Evolutionary conservation across 2,329 filamentous ascomycete species (phyloP).

Genomic region (Hypoxylon rubiginosum): DNA sequence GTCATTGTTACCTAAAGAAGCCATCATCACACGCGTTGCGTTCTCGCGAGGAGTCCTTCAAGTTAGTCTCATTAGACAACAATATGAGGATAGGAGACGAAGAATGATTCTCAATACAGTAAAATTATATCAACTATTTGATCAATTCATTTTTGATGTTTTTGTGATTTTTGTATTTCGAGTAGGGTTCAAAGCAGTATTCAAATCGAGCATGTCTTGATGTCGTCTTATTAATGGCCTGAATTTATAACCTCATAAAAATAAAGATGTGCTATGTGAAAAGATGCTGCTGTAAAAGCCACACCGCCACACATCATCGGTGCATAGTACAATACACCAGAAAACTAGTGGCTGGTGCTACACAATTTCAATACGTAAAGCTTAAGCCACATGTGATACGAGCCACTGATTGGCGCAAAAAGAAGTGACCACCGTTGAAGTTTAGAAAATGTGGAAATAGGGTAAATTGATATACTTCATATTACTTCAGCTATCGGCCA

Average conservation of each 20-base stretch:
- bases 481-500: background rate
- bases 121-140: background rate
- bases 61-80: conserved; percentile 13
- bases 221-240: background rate
- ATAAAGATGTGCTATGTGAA: background rate
- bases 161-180: background rate
- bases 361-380: background rate
- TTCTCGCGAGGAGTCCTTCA: conserved; percentile 20
- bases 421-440: conserved; percentile 43
- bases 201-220: background rate
- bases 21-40: conserved; percentile 30
- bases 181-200: background rate
- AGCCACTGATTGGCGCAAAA: conserved; percentile 34
- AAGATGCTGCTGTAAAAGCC: background rate
- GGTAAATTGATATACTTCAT: conserved; percentile 17
- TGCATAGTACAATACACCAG: too few species aligned
- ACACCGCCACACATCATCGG: background rate
- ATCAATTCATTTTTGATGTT: background rate
- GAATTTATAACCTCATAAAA: background rate
- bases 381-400: conserved; percentile 1
- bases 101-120: conserved; percentile 21
- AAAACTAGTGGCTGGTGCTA: conserved; percentile 18
- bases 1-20: conserved; percentile 10
- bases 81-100: conserved; percentile 5
- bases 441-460: conserved; percentile 31